phyloP scores from a whole-genome alignment of 2,329 filamentous ascomycete species.

The Cercospora zeae-maydis region DNA sequence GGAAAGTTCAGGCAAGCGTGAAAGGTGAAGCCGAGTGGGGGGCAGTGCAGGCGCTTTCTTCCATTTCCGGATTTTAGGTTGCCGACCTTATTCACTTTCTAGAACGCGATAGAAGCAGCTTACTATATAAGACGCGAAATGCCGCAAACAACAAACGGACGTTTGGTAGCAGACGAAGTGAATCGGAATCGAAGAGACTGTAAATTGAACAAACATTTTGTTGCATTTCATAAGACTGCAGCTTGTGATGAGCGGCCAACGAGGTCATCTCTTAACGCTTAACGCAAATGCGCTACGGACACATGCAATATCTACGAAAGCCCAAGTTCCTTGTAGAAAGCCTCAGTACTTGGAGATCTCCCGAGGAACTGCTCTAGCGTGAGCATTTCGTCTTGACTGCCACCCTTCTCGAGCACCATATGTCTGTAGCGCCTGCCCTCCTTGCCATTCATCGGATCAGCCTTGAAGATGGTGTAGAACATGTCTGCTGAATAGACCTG shows the following conservation, averaged over 20 bases:
- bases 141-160: background rate
- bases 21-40: background rate
- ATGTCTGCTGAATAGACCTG: slow-evolving; percentile 82
- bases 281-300: background rate
- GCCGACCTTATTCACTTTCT: background rate
- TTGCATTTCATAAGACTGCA: background rate
- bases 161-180: background rate
- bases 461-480: slow-evolving; percentile 77
- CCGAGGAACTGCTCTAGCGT: slow-evolving; percentile 76
- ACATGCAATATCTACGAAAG: slow-evolving; percentile 23
- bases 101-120: background rate
- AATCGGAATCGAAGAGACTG: background rate
- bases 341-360: slow-evolving; percentile 69
- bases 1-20: background rate
- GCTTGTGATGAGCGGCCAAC: background rate
- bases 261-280: background rate
- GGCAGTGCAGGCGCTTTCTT: slow-evolving; percentile 5
- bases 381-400: slow-evolving; percentile 75
- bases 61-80: slow-evolving; percentile 1
- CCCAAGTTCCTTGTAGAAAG: slow-evolving; percentile 79
- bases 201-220: background rate
- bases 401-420: slow-evolving; percentile 73
- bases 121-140: background rate
- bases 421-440: slow-evolving; percentile 74
- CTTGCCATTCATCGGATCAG: slow-evolving; percentile 70